Evolutionary conservation across 2,329 filamentous ascomycete genomes (phyloP), one percentile per base, ranked within the genome.

Genomic region (Talaromyces sp.): DNA sequence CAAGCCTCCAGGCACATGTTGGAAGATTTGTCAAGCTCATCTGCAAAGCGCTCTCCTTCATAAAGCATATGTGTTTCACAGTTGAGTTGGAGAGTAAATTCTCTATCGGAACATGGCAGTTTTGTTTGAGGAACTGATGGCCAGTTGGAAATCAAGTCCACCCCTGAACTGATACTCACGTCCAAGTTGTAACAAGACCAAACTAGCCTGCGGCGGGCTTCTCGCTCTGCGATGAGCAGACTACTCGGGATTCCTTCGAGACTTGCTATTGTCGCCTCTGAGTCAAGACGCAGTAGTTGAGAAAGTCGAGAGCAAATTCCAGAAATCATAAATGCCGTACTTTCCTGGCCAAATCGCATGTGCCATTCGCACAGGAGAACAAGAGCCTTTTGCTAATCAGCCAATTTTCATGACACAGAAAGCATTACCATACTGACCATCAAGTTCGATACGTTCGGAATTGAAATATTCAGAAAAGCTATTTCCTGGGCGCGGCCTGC

Each of bases 361-460:
- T 49, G 47, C 47, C 47, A 43, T 42, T 49, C 47, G 47, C 47
- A 49, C 22, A 49, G 30, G 3, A 49, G 39, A 4, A 42, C 47
- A 27, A 49, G 29, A 9, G 37, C 39, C 37, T 49, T n/a, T 43
- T 13, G 14, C 11, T 22, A 36, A 10, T 43, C 27, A 40, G 45
- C 35, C 22, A 9, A 20, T 40, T 22, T 24, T 16, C 45, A 19
- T 30, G 17, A 36, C 22, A 29, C 2, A 27, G 17, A 4, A 29
- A n/a, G 4, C 3, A 24, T 6, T 27, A 7, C 4, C 19, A 20
- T 10, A 4, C n/a, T 35, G 4, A 49, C 46, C 46, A 49, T 49
- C 36, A 49, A 42, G 29, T 49, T 49, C 9, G 24, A 41, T 8
- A 41, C 29, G 32, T 24, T 49, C 4, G 46, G 46, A 16, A 14